Evolutionary conservation across 1,139 yeast genomes (phyloP).

Genomic region (Candida tropicalis): DNA sequence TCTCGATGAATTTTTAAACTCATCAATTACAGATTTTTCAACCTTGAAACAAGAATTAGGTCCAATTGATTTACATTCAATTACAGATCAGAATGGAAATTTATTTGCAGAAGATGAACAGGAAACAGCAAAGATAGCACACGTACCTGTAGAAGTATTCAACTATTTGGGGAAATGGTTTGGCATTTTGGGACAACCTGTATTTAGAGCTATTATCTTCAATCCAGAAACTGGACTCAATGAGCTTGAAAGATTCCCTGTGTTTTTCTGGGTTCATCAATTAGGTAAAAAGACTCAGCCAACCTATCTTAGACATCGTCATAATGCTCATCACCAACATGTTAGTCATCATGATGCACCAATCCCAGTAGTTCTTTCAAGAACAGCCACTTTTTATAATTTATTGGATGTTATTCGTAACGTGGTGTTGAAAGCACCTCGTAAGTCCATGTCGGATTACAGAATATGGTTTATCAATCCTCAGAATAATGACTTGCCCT

Average conservation of each 20-base stretch:
- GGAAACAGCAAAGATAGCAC: constrained; percentile 27
- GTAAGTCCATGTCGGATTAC: constrained; percentile 20
- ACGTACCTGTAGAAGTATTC: constrained; percentile 47
- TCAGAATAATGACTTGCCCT: constrained; percentile 27
- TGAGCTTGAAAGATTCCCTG: constrained; percentile 56
- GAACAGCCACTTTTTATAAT: constrained; percentile 37
- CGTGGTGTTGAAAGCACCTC: constrained; percentile 22
- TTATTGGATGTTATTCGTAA: constrained; percentile 30
- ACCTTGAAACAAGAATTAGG: constrained; percentile 33
- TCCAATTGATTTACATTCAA: constrained; percentile 32
- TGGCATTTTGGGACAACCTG: constrained; percentile 49
- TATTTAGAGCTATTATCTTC: constrained; percentile 46
- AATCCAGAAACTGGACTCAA: constrained; percentile 39
- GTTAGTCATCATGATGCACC: constrained; percentile 17
- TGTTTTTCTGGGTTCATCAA: constrained; percentile 54
- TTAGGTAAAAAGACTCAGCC: constrained; percentile 31
- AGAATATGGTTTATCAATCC: constrained; percentile 45
- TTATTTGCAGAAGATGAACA: constrained; percentile 29
- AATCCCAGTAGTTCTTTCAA: constrained; percentile 28
- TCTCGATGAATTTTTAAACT: constrained; percentile 29
- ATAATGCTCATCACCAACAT: constrained; percentile 15
- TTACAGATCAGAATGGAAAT: constrained; percentile 36
- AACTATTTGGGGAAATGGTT: constrained; percentile 53
- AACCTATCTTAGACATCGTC: constrained; percentile 16
- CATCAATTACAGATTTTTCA: constrained; percentile 26